Base-by-base conservation (phyloP, 2,329 filamentous ascomycete genomes). In the Colletotrichum somersetense region DNA sequence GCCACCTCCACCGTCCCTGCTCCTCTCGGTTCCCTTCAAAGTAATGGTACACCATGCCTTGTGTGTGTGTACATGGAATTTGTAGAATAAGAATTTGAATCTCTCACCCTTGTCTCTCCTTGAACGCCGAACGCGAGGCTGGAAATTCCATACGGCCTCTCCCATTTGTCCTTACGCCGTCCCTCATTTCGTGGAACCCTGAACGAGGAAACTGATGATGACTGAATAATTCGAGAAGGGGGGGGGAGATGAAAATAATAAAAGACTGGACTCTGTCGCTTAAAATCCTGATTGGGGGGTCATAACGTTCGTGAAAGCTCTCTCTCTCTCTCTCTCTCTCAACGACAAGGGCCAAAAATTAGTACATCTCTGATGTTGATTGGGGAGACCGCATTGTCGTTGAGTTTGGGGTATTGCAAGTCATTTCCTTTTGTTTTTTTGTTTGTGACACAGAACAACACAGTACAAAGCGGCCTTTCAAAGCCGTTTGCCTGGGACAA, bases 401-500 rank as follows among this genome's bases (percentile, higher is more conserved):
- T 33, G 26, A 30, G 30, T 35, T n/a, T 67, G 56, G 18, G 48
- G 65, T 55, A 57, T 53, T 53, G 46, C 33, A 59, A 56, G 56
- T 52, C 53, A 57, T 58, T 46, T 52, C 11, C 40, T 42, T 62
- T 57, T 55, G 7, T 1, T 46, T 46, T 46, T n/a, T n/a, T 46
- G 40, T 50, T 38, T n/a, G 33, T 63, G 52, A 64, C 55, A 59
- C 44, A 62, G 53, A 38, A 65, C 46, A 42, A 38, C 57, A 56
- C 35, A 26, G 58, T 11, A n/a, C 20, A 46, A n/a, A 46, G 18
- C 44, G 8, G 11, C 14, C 20, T 65, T 73, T 84, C 80, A 96
- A 56, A 97, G 86, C 73, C 93, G 87, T 80, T 93, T 97, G 66
- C 96, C 96, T 1, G 96, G 96, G 5, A 99, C 96, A 71, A 99